A percentile compares a stretch with the other conserved stretches of the same genome.
Conservation (phyloP, 2,329 filamentous ascomycete species). For the Curvularia eragrostidis region DNA sequence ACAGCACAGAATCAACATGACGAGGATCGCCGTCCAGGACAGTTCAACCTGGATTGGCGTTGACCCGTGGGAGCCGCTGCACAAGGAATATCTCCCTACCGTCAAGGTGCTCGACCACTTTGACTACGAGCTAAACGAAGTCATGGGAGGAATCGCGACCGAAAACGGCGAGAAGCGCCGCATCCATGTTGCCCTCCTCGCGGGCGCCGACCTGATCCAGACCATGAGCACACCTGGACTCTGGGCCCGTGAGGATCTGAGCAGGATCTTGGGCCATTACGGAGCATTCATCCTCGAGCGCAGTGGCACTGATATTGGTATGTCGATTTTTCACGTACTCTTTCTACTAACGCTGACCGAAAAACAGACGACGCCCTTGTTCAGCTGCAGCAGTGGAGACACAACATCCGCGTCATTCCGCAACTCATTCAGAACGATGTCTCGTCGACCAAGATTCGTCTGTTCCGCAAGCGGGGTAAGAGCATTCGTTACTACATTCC, state of each 20-base stretch:
- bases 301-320: conserved; percentile 77
- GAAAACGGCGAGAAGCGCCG: conserved; percentile 70
- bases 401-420: conserved; percentile 87
- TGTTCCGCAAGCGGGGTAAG: conserved; percentile 63
- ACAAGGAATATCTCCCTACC: conserved; percentile 85
- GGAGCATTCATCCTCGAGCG: conserved; percentile 88
- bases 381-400: conserved; percentile 80
- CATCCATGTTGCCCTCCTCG: conserved; percentile 79
- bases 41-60: conserved; percentile 56
- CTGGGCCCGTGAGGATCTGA: conserved; percentile 84
- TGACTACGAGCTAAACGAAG: conserved; percentile 83
- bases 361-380: conserved; percentile 75
- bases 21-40: conserved; percentile 77
- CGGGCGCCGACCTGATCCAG: conserved; percentile 66
- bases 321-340: neutral
- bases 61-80: conserved; percentile 72
- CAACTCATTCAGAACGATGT: conserved; percentile 89
- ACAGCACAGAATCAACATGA: conserved; percentile 82
- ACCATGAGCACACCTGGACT: conserved; percentile 64
- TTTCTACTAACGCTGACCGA: conserved; percentile 19
- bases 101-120: conserved; percentile 91
- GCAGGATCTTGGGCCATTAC: conserved; percentile 84
- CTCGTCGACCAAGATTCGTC: conserved; percentile 80
- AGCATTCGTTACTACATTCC: conserved; percentile 53
- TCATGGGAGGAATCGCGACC: conserved; percentile 74